These are phyloP conservation scores for Lolium multiflorum DNA, from an alignment of 176 grass and related monocot species.

Conservation along the genomic window DNA sequence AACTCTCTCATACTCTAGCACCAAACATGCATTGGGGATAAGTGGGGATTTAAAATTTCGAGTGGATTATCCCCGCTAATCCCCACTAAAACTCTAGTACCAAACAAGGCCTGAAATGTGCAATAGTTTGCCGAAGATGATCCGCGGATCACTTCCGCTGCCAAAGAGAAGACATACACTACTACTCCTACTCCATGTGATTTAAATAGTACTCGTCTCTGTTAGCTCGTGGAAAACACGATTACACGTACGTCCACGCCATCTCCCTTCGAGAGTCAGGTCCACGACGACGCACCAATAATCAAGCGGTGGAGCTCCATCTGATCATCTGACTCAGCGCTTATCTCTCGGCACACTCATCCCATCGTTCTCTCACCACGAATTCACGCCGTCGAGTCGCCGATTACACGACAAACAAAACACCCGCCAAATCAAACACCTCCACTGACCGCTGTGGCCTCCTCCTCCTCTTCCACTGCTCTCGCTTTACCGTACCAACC, in stretches of 20 bases:
- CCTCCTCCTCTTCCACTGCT: background rate
- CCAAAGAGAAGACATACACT: no score
- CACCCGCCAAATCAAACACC: background rate
- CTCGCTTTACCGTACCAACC: background rate
- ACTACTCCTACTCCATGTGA: no score
- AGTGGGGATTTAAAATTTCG: no score
- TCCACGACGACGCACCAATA: background rate
- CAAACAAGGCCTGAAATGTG: no score
- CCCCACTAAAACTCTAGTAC: no score
- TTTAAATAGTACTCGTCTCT: no score
- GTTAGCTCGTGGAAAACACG: background rate
- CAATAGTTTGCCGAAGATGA: no score
- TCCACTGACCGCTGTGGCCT: background rate
- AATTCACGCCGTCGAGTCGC: slow-evolving; percentile 37
- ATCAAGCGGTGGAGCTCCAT: slow-evolving; percentile 16
- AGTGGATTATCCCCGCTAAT: no score
- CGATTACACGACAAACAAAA: slow-evolving; percentile 20
- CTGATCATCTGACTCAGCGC: slow-evolving; percentile 45
- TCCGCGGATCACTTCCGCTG: no score
- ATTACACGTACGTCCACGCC: background rate
- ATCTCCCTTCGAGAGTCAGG: background rate
- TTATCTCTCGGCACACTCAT: slow-evolving; percentile 38
- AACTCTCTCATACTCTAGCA: no score
- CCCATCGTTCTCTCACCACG: slow-evolving; percentile 33
- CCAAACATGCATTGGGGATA: no score